A percentile compares a stretch with the other conserved stretches of the same genome.
These are phyloP conservation scores for Bryum argenteum DNA, from an alignment of 225 moss, liverwort and hornwort genomes.

Conservation along the genomic window DNA sequence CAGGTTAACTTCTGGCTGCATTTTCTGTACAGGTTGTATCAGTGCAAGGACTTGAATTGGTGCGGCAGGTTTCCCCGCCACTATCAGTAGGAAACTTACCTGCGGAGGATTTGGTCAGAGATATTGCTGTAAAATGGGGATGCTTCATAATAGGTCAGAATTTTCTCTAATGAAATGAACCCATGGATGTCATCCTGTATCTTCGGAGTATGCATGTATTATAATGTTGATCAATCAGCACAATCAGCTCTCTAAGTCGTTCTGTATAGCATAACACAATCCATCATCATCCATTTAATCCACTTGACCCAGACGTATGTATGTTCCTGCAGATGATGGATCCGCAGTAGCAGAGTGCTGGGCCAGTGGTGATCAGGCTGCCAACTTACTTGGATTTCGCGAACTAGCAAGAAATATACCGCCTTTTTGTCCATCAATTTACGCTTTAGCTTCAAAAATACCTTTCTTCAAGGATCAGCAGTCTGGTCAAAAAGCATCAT, in stretches of 20 bases:
- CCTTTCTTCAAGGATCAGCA: slow-evolving; percentile 17
- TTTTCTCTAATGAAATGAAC: neutral
- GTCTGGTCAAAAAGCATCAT: slow-evolving; percentile 22
- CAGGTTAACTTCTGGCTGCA: slow-evolving; percentile 7
- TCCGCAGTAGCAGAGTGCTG: slow-evolving; percentile 78
- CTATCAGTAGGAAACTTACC: slow-evolving; percentile 7
- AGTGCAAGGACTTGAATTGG: slow-evolving; percentile 60
- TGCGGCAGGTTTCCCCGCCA: slow-evolving; percentile 44
- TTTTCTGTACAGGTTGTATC: slow-evolving; percentile 56
- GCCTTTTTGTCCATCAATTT: slow-evolving; percentile 33
- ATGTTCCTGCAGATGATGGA: slow-evolving; percentile 72
- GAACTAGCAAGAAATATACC: slow-evolving; percentile 30
- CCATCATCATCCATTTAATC: slow-evolving; percentile 8
- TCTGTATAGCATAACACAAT: slow-evolving; percentile 9
- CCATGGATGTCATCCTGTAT: slow-evolving; percentile 5
- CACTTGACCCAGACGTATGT: neutral
- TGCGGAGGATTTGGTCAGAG: slow-evolving; percentile 21
- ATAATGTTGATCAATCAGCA: slow-evolving; percentile 6
- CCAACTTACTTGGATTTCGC: slow-evolving; percentile 57
- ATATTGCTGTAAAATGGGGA: slow-evolving; percentile 39
- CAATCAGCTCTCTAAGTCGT: slow-evolving; percentile 1
- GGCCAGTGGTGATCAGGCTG: slow-evolving; percentile 66
- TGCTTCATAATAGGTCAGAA: slow-evolving; percentile 54
- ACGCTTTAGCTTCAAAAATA: slow-evolving; percentile 28
- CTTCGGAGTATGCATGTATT: slow-evolving; percentile 17